A percentile compares a stretch with the other conserved stretches of the same genome.
Evolutionary conservation across 2,329 filamentous ascomycete species (phyloP).

Genomic region (Sarocladium oryzae): DNA sequence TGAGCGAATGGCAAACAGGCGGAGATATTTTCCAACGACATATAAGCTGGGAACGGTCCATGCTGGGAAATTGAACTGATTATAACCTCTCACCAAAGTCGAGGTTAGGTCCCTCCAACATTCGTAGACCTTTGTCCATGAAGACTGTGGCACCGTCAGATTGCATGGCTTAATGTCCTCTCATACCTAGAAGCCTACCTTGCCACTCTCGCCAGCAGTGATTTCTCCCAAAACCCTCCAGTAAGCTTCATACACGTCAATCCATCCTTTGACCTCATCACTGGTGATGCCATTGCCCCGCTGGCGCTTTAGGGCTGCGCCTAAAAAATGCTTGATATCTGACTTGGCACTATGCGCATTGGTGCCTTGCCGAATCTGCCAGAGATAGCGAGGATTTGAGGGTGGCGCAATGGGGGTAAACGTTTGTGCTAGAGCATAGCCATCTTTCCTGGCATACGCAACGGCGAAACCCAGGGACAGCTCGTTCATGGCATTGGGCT

Average conservation of each 20-base stretch:
- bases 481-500: slow-evolving; percentile 54
- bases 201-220: slow-evolving; percentile 42
- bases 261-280: slow-evolving; percentile 73
- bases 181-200: slow-evolving; percentile 22
- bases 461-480: slow-evolving; percentile 68
- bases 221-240: slow-evolving; percentile 79
- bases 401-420: slow-evolving; percentile 64
- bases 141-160: slow-evolving; percentile 31
- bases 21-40: slow-evolving; percentile 75
- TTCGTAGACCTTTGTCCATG: slow-evolving; percentile 80
- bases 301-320: slow-evolving; percentile 42
- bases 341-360: slow-evolving; percentile 58
- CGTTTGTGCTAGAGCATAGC: slow-evolving; percentile 66
- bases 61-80: slow-evolving; percentile 66
- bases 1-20: slow-evolving; percentile 84
- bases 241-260: slow-evolving; percentile 74
- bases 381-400: slow-evolving; percentile 58
- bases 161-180: slow-evolving; percentile 13
- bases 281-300: slow-evolving; percentile 42
- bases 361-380: slow-evolving; percentile 64
- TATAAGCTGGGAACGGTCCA: slow-evolving; percentile 95
- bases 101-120: slow-evolving; percentile 82
- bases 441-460: slow-evolving; percentile 59
- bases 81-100: slow-evolving; percentile 73
- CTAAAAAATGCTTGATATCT: slow-evolving; percentile 68